A percentile compares a stretch with the other conserved stretches of the same genome.
phyloP scores from a whole-genome alignment of 331 rosid species.

The Quercus lobata region DNA sequence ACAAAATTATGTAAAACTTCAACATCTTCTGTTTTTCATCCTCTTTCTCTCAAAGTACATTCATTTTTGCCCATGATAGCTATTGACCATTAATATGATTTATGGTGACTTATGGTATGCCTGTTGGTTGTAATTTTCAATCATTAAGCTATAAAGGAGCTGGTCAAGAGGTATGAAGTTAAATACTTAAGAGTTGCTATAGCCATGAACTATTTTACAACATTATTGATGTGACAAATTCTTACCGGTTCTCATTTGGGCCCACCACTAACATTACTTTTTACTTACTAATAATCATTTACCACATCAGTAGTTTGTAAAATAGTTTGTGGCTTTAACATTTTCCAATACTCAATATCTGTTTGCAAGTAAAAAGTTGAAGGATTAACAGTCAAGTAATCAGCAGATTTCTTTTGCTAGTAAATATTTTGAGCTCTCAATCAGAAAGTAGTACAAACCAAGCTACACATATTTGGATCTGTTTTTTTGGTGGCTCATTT shows the following conservation, averaged over 20 bases:
- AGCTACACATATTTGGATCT: neutral
- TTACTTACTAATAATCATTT: no score
- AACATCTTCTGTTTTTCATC: neutral
- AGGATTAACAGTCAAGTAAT: neutral
- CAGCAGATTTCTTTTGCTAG: neutral
- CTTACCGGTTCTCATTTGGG: no score
- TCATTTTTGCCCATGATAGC: neutral
- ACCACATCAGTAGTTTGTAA: no score
- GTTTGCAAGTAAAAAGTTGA: neutral
- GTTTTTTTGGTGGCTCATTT: neutral
- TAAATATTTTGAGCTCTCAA: neutral
- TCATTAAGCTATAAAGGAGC: neutral
- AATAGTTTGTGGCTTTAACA: no score
- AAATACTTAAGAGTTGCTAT: neutral
- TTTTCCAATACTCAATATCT: neutral
- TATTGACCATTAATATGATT: neutral
- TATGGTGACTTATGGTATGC: neutral
- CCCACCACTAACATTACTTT: no score
- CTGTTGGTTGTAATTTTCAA: neutral
- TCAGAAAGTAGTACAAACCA: neutral
- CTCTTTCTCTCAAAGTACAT: neutral
- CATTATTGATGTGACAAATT: no score
- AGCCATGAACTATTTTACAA: no score
- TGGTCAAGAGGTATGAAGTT: neutral
- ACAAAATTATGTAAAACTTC: no score